A percentile compares a stretch with the other conserved stretches of the same genome.
These are phyloP conservation scores for Verticillium zaregamsianum DNA, from an alignment of 2,329 filamentous ascomycete species.

Conservation along the genomic window DNA sequence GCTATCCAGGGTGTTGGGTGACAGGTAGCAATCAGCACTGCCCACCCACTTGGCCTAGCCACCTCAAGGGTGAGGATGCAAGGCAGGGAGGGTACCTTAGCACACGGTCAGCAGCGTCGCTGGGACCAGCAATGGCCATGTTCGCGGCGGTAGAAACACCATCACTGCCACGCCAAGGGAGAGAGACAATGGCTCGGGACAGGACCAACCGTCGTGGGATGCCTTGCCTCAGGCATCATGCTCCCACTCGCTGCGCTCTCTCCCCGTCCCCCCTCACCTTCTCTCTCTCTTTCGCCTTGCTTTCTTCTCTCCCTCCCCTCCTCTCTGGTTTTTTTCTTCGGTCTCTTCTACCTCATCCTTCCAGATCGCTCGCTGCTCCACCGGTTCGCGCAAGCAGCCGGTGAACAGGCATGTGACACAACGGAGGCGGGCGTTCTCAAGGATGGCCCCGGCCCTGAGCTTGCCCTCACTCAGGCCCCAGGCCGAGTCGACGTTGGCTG, in stretches of 20 bases:
- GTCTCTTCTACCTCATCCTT: no score
- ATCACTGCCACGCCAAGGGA: constrained; percentile 1
- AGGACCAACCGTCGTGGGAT: background rate
- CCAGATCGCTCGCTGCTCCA: constrained; percentile 13
- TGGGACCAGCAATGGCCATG: background rate
- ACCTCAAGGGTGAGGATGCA: background rate
- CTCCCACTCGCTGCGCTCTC: no score
- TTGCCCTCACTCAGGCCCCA: no score
- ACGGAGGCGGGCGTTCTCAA: no score
- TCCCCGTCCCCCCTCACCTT: no score
- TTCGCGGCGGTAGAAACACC: background rate
- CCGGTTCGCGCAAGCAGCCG: constrained; percentile 20
- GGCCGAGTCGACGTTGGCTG: background rate
- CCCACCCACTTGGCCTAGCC: background rate
- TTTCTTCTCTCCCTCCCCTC: no score
- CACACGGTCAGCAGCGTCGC: background rate
- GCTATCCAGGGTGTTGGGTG: background rate
- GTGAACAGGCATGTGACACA: background rate
- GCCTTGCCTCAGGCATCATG: background rate
- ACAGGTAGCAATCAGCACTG: background rate
- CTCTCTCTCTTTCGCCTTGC: no score
- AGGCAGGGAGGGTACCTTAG: no score
- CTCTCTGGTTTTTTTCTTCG: no score
- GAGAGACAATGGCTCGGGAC: background rate
- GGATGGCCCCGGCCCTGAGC: no score